Base-by-base conservation (phyloP, 2,329 filamentous ascomycete genomes). In the Colletotrichum trifolii region DNA sequence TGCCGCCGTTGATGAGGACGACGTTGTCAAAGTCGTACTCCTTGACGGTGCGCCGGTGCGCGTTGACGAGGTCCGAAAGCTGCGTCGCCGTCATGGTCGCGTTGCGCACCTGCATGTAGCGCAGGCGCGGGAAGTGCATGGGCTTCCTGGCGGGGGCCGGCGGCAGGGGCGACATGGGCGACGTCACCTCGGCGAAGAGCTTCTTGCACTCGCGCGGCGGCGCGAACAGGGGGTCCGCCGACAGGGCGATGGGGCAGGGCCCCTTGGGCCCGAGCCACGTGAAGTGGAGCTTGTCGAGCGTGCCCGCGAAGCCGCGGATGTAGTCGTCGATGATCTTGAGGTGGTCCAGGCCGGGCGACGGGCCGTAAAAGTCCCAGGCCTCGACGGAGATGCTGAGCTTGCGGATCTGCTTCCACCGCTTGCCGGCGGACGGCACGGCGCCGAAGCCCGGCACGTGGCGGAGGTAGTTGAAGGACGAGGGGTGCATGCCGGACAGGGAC, bases 11-110 rank as follows among this genome's bases (percentile, higher is more conserved):
- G 54, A 88, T 83, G 47, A 97, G 84, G 36, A 85, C 82, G 15
- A 94, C 89, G 67, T 92, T 89, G 73, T 94, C 89, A 75, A 96
- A 93, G 74, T 93, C 89, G 73, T 95, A 93, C 73, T 95, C 91
- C 68, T 86, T 84, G 49, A 96, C 86, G 1, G 88, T 90, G 60
- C 82, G 80, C 36, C 87, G 85, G 77, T 97, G 92, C 11, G 82
- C 79, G 54, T 82, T 78, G 64, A 96, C 89, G 67, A 97, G 87
- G 12, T 83, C 82, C 47, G 87, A 85, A 64, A 96, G 85, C 75
- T 96, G 92, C 2, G 83, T 78, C 7, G 89, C 88, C 68, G 91
- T 90, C 83, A 94, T 89, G 39, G 86, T 82, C 10, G 88, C 85
- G 73, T 96, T 96, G 70, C 89, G 86, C 43, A 96, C 79, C 69